Evolutionary conservation across 2,329 filamentous ascomycete species (phyloP).

Genomic region (Monosporascus ibericus): DNA sequence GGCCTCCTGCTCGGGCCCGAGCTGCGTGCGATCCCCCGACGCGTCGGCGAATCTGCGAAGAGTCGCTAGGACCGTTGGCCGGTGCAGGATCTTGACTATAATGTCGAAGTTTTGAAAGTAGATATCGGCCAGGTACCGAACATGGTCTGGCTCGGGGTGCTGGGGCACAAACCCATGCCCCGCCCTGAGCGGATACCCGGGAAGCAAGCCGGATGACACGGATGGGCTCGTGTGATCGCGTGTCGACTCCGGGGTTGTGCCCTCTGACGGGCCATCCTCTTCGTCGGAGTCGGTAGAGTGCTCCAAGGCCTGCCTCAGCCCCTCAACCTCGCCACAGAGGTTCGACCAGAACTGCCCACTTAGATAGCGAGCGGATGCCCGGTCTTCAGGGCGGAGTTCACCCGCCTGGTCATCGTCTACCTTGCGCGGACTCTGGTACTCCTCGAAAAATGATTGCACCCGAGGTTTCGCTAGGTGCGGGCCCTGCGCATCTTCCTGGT

Average conservation of each 20-base stretch:
- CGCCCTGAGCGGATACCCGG: slow-evolving; percentile 19
- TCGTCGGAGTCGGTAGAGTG: slow-evolving; percentile 35
- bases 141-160: slow-evolving; percentile 33
- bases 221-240: slow-evolving; percentile 3
- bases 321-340: slow-evolving; percentile 38
- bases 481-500: not conserved
- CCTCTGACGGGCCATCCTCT: slow-evolving; percentile 22
- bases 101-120: slow-evolving; percentile 37
- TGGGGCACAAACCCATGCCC: slow-evolving; percentile 2
- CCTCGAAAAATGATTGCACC: not conserved
- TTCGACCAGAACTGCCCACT: slow-evolving; percentile 39
- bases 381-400: slow-evolving; percentile 3
- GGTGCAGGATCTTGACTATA: slow-evolving; percentile 38
- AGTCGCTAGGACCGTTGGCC: slow-evolving; percentile 29
- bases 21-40: slow-evolving; percentile 10
- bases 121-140: slow-evolving; percentile 28
- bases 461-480: not conserved
- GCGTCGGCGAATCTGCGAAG: slow-evolving; percentile 30
- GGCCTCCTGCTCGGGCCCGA: slow-evolving; percentile 24
- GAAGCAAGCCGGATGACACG: slow-evolving; percentile 11
- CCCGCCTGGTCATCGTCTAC: not conserved
- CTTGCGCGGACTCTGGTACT: not conserved
- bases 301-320: slow-evolving; percentile 37
- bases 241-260: slow-evolving; percentile 13
- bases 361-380: slow-evolving; percentile 30